A percentile compares a stretch with the other conserved stretches of the same genome.
These are phyloP conservation scores for Lentinula sp. DNA, from an alignment of 768 basidiomycete species.

Conservation along the genomic window DNA sequence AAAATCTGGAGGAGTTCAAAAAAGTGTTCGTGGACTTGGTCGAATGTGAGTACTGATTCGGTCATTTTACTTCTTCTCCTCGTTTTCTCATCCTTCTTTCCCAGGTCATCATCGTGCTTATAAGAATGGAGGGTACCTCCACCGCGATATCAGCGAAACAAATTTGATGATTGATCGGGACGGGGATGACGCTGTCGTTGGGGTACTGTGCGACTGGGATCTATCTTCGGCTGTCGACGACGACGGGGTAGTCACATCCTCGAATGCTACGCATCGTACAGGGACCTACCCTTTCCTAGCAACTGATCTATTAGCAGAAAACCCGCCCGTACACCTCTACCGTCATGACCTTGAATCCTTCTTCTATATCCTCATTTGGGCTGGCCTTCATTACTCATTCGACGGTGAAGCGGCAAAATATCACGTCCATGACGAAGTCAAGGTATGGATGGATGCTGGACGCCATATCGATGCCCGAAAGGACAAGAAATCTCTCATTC, in stretches of 20 bases:
- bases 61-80: slow-evolving; percentile 5
- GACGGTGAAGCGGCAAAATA: not conserved
- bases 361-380: slow-evolving; percentile 19
- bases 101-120: slow-evolving; percentile 20
- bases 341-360: slow-evolving; percentile 22
- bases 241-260: not conserved
- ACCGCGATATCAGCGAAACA: slow-evolving; percentile 24
- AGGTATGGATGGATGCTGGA: not conserved
- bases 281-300: slow-evolving; percentile 25
- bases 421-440: not conserved
- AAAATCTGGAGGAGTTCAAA: slow-evolving; percentile 18
- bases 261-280: slow-evolving; percentile 8
- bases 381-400: slow-evolving; percentile 12
- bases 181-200: slow-evolving; percentile 8
- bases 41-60: slow-evolving; percentile 17
- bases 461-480: not conserved
- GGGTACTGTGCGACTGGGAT: slow-evolving; percentile 23
- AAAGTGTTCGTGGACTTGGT: slow-evolving; percentile 21
- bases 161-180: slow-evolving; percentile 21
- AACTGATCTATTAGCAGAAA: slow-evolving; percentile 14
- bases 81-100: not conserved
- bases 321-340: slow-evolving; percentile 15
- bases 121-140: slow-evolving; percentile 15
- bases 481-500: not conserved
- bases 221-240: slow-evolving; percentile 11